Evolutionary conservation across 495 filamentous ascomycete species (phyloP).

Genomic region (Halenospora varia): DNA sequence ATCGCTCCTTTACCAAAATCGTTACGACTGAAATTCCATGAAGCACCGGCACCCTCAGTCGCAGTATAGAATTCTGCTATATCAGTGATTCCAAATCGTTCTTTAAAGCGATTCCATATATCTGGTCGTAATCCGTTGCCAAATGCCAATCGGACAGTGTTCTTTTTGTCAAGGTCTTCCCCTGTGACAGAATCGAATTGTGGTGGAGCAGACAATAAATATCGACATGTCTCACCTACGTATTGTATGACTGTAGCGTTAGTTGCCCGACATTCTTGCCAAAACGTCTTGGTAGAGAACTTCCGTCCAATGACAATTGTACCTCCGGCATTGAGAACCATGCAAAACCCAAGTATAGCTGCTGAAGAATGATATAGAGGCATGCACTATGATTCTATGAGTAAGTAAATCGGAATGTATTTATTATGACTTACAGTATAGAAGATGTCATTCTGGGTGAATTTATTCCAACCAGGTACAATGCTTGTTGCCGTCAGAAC

Average conservation of each 20-base stretch:
- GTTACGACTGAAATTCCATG: conserved; percentile 75
- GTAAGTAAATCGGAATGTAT: too few species aligned
- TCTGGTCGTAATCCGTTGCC: conserved; percentile 93
- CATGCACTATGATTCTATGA: too few species aligned
- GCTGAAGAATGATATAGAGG: conserved; percentile 92
- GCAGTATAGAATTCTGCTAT: conserved; percentile 89
- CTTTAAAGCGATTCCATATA: conserved; percentile 83
- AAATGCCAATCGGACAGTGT: conserved; percentile 76
- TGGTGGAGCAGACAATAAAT: conserved; percentile 72
- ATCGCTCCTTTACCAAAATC: conserved; percentile 75
- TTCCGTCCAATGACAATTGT: conserved; percentile 72
- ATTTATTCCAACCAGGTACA: conserved; percentile 55
- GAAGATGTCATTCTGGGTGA: conserved; percentile 61
- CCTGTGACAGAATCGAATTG: conserved; percentile 59
- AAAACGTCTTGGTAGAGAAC: conserved; percentile 81
- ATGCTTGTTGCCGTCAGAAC: conserved; percentile 40
- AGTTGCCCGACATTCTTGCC: conserved; percentile 68
- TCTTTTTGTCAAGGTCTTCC: conserved; percentile 70
- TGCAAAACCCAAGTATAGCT: conserved; percentile 61
- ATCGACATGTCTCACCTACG: conserved; percentile 91
- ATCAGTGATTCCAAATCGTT: conserved; percentile 76
- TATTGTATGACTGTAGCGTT: conserved; percentile 87
- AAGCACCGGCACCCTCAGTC: conserved; percentile 71
- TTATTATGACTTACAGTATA: conserved; percentile 78
- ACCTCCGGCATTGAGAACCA: conserved; percentile 53